phyloP scores from a whole-genome alignment of 2,329 filamentous ascomycete species.

The Ramichloridium luteum region DNA sequence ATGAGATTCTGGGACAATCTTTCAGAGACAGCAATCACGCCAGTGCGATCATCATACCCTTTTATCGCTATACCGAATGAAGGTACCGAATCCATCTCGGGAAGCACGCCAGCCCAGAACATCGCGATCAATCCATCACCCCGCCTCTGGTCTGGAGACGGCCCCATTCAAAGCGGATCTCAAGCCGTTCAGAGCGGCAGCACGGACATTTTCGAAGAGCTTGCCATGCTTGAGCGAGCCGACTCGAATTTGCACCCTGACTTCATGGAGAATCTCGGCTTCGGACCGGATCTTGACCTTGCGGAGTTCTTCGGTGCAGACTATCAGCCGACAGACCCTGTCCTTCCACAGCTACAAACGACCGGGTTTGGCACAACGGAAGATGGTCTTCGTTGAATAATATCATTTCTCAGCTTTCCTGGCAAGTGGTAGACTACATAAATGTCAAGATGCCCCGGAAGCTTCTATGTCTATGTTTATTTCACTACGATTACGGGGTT shows the following conservation, averaged over 20 bases:
- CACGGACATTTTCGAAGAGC: constrained; percentile 46
- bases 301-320: constrained; percentile 37
- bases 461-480: too few relatives aligned
- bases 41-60: too few relatives aligned
- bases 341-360: constrained; percentile 27
- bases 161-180: neutral
- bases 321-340: constrained; percentile 31
- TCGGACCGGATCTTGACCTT: constrained; percentile 49
- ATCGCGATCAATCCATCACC: too few relatives aligned
- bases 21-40: too few relatives aligned
- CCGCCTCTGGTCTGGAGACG: neutral
- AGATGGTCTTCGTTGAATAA: too few relatives aligned
- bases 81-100: constrained; percentile 6
- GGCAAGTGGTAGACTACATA: too few relatives aligned
- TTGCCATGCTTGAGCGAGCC: constrained; percentile 44
- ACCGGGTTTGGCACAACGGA: constrained; percentile 7
- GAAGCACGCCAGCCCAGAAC: constrained; percentile 6
- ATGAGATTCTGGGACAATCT: too few relatives aligned
- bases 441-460: too few relatives aligned
- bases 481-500: too few relatives aligned
- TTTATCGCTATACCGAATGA: constrained; percentile 17
- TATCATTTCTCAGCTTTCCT: too few relatives aligned
- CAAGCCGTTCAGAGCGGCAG: too few relatives aligned
- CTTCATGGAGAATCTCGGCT: constrained; percentile 56
- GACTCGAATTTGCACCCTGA: constrained; percentile 46